Conservation (phyloP, 257 asterid genomes). For the Solanum sitiens region DNA sequence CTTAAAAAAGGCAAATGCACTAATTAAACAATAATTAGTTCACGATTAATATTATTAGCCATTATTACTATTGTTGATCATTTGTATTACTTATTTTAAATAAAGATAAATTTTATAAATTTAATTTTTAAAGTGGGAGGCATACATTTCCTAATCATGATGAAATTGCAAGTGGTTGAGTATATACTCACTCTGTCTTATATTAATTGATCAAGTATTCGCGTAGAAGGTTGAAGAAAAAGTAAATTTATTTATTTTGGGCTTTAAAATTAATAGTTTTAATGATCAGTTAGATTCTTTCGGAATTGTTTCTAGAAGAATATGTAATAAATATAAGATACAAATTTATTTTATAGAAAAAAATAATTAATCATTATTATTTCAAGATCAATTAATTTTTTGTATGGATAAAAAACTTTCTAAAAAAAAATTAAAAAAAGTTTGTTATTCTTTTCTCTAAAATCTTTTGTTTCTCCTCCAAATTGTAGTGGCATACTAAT, state of each 20-base stretch:
- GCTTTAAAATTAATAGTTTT: background rate
- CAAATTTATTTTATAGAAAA: background rate
- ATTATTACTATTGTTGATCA: too few species aligned
- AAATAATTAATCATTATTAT: background rate
- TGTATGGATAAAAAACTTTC: background rate
- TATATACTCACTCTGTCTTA: too few species aligned
- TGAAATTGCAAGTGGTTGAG: too few species aligned
- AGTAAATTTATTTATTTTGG: too few species aligned
- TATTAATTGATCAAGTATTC: too few species aligned
- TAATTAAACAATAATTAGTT: constrained; percentile 10
- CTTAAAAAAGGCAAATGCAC: background rate
- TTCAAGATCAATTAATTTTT: background rate
- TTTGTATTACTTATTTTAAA: too few species aligned
- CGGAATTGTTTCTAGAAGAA: background rate
- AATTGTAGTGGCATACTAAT: background rate
- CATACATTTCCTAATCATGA: background rate
- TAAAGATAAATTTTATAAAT: background rate
- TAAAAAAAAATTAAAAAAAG: background rate
- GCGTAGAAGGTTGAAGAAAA: too few species aligned
- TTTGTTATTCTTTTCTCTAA: background rate
- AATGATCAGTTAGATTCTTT: background rate
- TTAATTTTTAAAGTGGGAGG: background rate
- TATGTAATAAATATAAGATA: background rate
- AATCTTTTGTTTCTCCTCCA: background rate
- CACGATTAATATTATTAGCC: too few species aligned